These are phyloP conservation scores for Melastoma candidum DNA, from an alignment of 441 rosid genomes.

Conservation along the genomic window DNA sequence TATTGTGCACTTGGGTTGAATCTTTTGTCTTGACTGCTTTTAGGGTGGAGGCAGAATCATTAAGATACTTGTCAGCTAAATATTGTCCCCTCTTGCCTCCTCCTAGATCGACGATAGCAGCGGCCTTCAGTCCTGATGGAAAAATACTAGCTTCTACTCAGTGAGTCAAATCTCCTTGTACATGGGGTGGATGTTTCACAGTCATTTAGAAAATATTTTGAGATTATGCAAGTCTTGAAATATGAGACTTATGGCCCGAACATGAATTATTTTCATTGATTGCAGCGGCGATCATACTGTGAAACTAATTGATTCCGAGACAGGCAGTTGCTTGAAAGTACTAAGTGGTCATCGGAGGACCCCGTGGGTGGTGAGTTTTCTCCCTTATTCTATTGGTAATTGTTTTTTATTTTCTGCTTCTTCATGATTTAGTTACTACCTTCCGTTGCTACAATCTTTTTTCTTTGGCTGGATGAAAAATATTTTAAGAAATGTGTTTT, in stretches of 20 bases:
- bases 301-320: conserved; percentile 76
- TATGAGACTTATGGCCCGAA: neutral
- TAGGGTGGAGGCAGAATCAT: conserved; percentile 85
- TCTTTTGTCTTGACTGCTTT: conserved; percentile 4
- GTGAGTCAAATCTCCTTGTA: conserved; percentile 25
- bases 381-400: neutral
- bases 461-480: no score
- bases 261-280: conserved; percentile 3
- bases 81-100: conserved; percentile 67
- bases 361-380: conserved; percentile 88
- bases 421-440: no score
- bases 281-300: conserved; percentile 94
- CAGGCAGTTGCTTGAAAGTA: conserved; percentile 71
- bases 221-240: neutral
- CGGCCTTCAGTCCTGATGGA: conserved; percentile 88
- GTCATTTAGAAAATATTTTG: neutral
- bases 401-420: no score
- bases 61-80: conserved; percentile 63
- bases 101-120: conserved; percentile 92
- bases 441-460: no score
- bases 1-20: no score
- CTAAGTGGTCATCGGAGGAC: conserved; percentile 79
- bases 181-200: neutral
- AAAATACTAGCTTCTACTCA: conserved; percentile 83
- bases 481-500: no score